Evolutionary conservation across 805 yeast genomes (phyloP).

Genomic region (Yarrowia keelungensis): DNA sequence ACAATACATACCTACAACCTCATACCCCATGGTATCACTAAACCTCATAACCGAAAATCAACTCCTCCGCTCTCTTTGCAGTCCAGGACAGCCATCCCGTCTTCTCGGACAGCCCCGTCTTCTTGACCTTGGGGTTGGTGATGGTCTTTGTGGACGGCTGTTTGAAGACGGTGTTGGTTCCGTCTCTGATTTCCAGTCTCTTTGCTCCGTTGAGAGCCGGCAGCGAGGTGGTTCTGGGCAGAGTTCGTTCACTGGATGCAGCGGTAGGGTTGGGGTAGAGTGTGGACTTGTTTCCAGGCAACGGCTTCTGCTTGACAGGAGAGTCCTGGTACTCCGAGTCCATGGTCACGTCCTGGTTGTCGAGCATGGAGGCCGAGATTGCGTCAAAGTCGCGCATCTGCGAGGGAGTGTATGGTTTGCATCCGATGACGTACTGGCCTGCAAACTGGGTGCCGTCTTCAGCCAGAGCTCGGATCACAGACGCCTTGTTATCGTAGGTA

Average conservation of each 20-base stretch:
- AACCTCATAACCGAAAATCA: slow-evolving; percentile 63
- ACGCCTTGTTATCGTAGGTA: slow-evolving; percentile 75
- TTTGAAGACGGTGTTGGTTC: slow-evolving; percentile 45
- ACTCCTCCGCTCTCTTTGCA: slow-evolving; percentile 53
- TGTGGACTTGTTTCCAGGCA: slow-evolving; percentile 39
- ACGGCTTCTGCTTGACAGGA: slow-evolving; percentile 3
- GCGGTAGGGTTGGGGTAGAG: slow-evolving; percentile 41
- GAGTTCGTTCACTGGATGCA: neutral
- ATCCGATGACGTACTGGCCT: slow-evolving; percentile 64
- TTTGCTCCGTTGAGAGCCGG: slow-evolving; percentile 27
- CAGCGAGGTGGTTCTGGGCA: slow-evolving; percentile 31
- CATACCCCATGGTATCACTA: neutral
- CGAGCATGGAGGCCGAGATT: slow-evolving; percentile 35
- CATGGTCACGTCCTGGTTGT: slow-evolving; percentile 16
- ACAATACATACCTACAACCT: neutral
- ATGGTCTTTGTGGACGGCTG: slow-evolving; percentile 40
- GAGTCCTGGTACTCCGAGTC: slow-evolving; percentile 41
- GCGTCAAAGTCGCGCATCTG: slow-evolving; percentile 43
- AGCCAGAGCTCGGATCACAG: slow-evolving; percentile 82
- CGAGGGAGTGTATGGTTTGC: slow-evolving; percentile 71
- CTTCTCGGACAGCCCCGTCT: slow-evolving; percentile 24
- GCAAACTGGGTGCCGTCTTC: slow-evolving; percentile 80
- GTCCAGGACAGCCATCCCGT: slow-evolving; percentile 49
- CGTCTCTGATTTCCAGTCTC: slow-evolving; percentile 42
- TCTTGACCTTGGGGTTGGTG: slow-evolving; percentile 34